A percentile compares a stretch with the other conserved stretches of the same genome.
Evolutionary conservation across 805 yeast species (phyloP).

Genomic region (Yarrowia porcina): DNA sequence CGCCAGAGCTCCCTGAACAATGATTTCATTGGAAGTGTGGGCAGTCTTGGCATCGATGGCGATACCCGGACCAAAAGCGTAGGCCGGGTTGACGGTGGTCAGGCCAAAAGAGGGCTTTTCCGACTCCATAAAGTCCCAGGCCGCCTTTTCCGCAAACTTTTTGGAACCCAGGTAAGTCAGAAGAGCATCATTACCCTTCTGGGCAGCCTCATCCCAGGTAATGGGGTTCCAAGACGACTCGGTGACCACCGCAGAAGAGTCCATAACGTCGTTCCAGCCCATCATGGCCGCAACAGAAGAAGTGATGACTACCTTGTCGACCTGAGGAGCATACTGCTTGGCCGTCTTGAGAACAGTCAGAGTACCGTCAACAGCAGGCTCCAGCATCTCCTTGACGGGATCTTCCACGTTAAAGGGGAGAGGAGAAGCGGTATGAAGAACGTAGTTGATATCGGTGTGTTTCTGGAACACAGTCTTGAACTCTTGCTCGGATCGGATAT

Average conservation of each 20-base stretch:
- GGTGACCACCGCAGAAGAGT: conserved; percentile 32
- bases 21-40: conserved; percentile 38
- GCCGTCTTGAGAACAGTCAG: conserved; percentile 44
- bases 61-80: conserved; percentile 38
- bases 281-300: conserved; percentile 54
- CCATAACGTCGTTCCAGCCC: conserved; percentile 27
- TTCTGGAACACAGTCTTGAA: conserved; percentile 51
- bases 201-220: conserved; percentile 34
- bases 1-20: neutral
- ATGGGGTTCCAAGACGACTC: conserved; percentile 43
- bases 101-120: conserved; percentile 34
- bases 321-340: conserved; percentile 34
- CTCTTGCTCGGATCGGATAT: conserved; percentile 34
- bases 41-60: conserved; percentile 34
- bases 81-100: conserved; percentile 36
- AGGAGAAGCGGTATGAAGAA: conserved; percentile 46
- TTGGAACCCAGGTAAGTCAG: conserved; percentile 44
- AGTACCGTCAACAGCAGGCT: conserved; percentile 52
- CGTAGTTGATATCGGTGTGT: conserved; percentile 39
- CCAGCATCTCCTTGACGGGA: conserved; percentile 43
- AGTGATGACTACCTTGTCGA: conserved; percentile 46
- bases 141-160: conserved; percentile 54
- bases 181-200: neutral
- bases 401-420: conserved; percentile 38
- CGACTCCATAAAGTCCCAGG: conserved; percentile 48